Base-by-base conservation (phyloP, 2,329 filamentous ascomycete species). In the Zymoseptoria ardabiliae region DNA sequence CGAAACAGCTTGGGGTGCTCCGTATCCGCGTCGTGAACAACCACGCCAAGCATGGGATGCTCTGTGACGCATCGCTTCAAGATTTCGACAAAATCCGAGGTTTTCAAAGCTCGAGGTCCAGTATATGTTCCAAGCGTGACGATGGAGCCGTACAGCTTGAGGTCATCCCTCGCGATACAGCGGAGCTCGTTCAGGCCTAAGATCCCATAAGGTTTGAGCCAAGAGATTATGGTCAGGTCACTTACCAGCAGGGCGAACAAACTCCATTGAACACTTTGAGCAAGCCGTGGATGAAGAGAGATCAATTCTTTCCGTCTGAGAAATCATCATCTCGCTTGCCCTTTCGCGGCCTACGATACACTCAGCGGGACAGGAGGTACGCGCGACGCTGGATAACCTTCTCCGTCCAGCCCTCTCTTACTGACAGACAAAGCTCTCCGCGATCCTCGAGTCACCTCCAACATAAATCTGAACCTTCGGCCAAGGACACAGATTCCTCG, bases 171-270 rank as follows among this genome's bases (percentile, higher is more conserved):
- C 20, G 67, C 70, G 51, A 78, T 77, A 41, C 71, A 75, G 7
- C 77, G 73, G 22, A 68, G 71, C 62, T 79, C 77, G 58, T 74
- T 75, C 7, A 72, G 70, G 51, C 74, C 75, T 77, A 49, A 9
- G 41, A 25, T 51, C 13, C 8, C 17, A 21, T 51, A 20, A 51
- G 50, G 3, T 51, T n/a, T 21, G 17, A n/a, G 45, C 45, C 7
- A 50, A 50, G 9, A 28, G 45, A 7, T n/a, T 21, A 2, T 21
- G 3, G 8, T 19, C 50, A 51, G 11, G 3, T 23, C 22, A 19
- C 61, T 57, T 58, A 56, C 61, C 59, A 25, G 58, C 61, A 8
- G 54, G 57, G 35, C 61, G 61, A 23, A 63, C 52, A 28, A 51
- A n/a, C 6, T 61, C 53, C 58, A 61, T 63, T 9, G 9, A 28